phyloP scores from a whole-genome alignment of 169 alveolate genomes.

The Plasmodium adleri region DNA sequence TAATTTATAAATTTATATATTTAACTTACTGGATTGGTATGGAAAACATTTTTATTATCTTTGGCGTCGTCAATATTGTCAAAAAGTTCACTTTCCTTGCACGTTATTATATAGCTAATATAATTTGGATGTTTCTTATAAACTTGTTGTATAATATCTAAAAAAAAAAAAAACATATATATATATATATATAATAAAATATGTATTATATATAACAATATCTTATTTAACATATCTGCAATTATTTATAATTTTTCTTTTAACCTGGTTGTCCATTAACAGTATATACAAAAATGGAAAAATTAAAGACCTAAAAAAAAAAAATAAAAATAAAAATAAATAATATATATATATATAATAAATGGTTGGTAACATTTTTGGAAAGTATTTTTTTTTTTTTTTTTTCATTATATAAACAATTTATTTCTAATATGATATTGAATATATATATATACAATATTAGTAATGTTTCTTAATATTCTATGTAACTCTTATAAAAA shows the following conservation, averaged over 20 bases:
- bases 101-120: slow-evolving; percentile 40
- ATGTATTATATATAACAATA: too few relatives aligned
- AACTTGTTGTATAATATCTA: slow-evolving; percentile 37
- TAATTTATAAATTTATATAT: slow-evolving; percentile 2
- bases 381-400: too few relatives aligned
- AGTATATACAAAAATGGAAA: slow-evolving; percentile 65
- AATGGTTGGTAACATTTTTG: too few relatives aligned
- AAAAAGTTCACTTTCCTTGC: slow-evolving; percentile 62
- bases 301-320: slow-evolving; percentile 26
- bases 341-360: too few relatives aligned
- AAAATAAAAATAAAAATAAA: slow-evolving; percentile 5
- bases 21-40: slow-evolving; percentile 59
- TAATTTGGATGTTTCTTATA: slow-evolving; percentile 67
- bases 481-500: too few relatives aligned
- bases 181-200: too few relatives aligned
- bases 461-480: too few relatives aligned
- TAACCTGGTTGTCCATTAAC: slow-evolving; percentile 34
- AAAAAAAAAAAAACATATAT: not conserved
- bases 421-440: too few relatives aligned
- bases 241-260: too few relatives aligned
- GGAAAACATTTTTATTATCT: slow-evolving; percentile 58
- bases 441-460: too few relatives aligned
- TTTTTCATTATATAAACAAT: too few relatives aligned
- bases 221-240: too few relatives aligned
- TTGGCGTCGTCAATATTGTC: slow-evolving; percentile 63